Conservation (phyloP, 176 grass and related monocot genomes). For the Tillandsia fasciculata region DNA sequence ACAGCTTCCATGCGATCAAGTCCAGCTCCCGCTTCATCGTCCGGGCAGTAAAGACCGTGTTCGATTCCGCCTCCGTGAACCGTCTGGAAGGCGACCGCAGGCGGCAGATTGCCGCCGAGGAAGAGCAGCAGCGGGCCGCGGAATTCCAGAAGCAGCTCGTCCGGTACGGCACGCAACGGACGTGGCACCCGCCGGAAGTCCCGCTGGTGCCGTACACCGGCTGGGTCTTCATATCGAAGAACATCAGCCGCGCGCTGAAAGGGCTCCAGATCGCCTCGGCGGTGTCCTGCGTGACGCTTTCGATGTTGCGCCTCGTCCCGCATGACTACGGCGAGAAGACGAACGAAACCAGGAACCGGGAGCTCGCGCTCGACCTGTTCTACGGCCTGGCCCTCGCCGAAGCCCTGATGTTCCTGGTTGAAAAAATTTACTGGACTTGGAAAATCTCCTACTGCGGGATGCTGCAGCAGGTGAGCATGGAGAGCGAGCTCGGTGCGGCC, state of each 20-base stretch:
- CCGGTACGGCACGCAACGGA: background rate
- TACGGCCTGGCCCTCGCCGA: constrained; percentile 24
- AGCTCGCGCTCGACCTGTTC: constrained; percentile 33
- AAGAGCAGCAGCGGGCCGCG: background rate
- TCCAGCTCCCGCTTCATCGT: constrained; percentile 15
- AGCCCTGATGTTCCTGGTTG: constrained; percentile 28
- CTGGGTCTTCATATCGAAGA: constrained; percentile 20
- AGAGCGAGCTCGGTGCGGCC: constrained; percentile 1
- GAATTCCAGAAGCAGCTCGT: background rate
- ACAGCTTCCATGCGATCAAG: background rate
- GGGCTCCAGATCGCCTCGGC: constrained; percentile 31
- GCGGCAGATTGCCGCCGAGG: background rate
- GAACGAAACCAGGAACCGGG: constrained; percentile 13
- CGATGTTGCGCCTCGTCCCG: constrained; percentile 15
- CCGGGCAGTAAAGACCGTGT: constrained; percentile 3
- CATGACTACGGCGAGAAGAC: constrained; percentile 20
- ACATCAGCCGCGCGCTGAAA: constrained; percentile 22
- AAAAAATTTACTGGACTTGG: constrained; percentile 36
- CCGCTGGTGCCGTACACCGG: constrained; percentile 2
- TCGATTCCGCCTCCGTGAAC: background rate
- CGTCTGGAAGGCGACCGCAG: background rate
- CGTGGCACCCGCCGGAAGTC: constrained; percentile 16
- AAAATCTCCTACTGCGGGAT: constrained; percentile 14
- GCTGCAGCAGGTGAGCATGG: constrained; percentile 13
- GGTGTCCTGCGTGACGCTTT: constrained; percentile 25